Conservation (phyloP, 805 yeast species). For the Groenewaldozyma tartarivorans region DNA sequence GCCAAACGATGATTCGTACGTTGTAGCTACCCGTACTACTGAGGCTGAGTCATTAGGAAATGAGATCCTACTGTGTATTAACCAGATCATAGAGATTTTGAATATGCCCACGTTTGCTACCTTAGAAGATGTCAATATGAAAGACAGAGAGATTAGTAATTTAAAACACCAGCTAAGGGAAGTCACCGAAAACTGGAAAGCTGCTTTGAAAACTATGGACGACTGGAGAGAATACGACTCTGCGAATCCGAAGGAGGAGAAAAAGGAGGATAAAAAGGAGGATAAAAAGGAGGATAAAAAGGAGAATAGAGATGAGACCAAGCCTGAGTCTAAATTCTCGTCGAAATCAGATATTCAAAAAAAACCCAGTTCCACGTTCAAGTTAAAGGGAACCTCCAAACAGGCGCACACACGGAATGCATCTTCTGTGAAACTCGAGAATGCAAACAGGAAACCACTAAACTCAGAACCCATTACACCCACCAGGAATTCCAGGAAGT, state of each 20-base stretch:
- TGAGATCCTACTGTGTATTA: constrained; percentile 9
- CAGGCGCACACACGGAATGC: no score
- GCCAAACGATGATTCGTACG: constrained; percentile 6
- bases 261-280: background rate
- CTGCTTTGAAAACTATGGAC: constrained; percentile 20
- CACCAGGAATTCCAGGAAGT: no score
- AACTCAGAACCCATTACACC: no score
- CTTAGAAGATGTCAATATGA: constrained; percentile 10
- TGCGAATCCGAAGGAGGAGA: constrained; percentile 3
- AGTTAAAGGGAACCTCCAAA: background rate
- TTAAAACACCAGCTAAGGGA: constrained; percentile 15
- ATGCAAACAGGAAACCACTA: no score
- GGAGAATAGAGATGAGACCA: background rate
- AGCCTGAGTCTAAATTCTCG: background rate
- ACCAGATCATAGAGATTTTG: constrained; percentile 9
- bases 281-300: background rate
- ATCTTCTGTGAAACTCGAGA: no score
- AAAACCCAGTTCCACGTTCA: background rate
- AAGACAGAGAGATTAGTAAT: constrained; percentile 12
- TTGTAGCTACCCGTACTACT: constrained; percentile 7
- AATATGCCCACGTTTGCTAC: constrained; percentile 16
- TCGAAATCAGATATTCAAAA: background rate
- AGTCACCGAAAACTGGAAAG: constrained; percentile 18
- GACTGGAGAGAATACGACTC: constrained; percentile 18
- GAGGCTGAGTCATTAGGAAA: constrained; percentile 9